Conservation (phyloP, 2,329 filamentous ascomycete species). For the Neurospora crassa region DNA sequence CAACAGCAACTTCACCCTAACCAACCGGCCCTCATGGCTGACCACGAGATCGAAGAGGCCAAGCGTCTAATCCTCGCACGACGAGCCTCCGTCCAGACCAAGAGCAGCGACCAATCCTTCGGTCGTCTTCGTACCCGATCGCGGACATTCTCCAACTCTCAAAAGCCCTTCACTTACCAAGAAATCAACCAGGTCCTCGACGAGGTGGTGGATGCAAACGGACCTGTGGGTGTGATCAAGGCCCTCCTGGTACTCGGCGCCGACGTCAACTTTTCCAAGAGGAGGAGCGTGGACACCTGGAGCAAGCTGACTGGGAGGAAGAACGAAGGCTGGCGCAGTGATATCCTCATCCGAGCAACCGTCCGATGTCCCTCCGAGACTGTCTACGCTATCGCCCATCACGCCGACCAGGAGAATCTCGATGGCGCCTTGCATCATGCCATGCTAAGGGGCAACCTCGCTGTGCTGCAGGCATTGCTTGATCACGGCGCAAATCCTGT, state of each 20-base stretch:
- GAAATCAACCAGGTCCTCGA: constrained; percentile 19
- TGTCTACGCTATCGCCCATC: constrained; percentile 15
- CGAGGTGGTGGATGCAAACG: constrained; percentile 18
- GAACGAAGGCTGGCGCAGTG: constrained; percentile 15
- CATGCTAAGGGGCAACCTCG: constrained; percentile 15
- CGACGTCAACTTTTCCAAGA: constrained; percentile 19
- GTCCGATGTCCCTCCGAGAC: constrained; percentile 16
- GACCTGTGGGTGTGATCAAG: constrained; percentile 17
- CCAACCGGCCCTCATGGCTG: not conserved
- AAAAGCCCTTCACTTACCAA: constrained; percentile 14
- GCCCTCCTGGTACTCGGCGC: constrained; percentile 18
- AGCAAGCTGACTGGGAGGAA: constrained; percentile 15
- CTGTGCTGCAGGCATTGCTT: constrained; percentile 16
- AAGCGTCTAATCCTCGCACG: constrained; percentile 1
- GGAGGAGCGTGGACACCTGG: constrained; percentile 15
- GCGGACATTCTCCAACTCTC: constrained; percentile 6
- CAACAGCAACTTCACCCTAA: not conserved
- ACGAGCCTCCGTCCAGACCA: not conserved
- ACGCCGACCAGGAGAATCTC: constrained; percentile 21
- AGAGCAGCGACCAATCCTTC: constrained; percentile 8
- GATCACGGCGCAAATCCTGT: constrained; percentile 19
- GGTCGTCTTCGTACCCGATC: constrained; percentile 13
- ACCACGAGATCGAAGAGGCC: not conserved
- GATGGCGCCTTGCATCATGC: constrained; percentile 19
- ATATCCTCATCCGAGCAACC: constrained; percentile 17